These are phyloP conservation scores for Thinopyrum elongatum DNA, from an alignment of 176 grass and related monocot species.

Conservation along the genomic window DNA sequence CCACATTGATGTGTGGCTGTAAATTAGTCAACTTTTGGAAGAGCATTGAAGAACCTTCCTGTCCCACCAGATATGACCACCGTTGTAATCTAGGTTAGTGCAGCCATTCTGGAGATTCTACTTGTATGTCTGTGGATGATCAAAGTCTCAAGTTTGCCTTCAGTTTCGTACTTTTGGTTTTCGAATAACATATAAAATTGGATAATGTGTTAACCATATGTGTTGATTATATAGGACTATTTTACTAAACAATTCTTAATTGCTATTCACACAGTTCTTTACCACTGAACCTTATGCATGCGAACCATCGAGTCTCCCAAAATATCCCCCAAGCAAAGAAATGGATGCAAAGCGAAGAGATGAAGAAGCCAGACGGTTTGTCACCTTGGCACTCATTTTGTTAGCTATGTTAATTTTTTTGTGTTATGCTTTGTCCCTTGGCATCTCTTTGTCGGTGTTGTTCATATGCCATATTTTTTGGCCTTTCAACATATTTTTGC, in stretches of 20 bases:
- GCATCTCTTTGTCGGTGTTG: not conserved
- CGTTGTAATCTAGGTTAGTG: slow-evolving; percentile 11
- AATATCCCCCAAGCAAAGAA: slow-evolving; percentile 81
- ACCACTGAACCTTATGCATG: slow-evolving; percentile 76
- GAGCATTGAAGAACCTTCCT: slow-evolving; percentile 9
- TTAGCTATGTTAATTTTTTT: not conserved
- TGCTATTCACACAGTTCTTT: slow-evolving; percentile 58
- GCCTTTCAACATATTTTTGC: not conserved
- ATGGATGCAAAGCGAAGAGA: slow-evolving; percentile 83
- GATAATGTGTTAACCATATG: not conserved
- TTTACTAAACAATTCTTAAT: slow-evolving; percentile 21
- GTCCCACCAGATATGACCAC: slow-evolving; percentile 8
- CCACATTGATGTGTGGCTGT: not conserved
- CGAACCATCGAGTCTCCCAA: slow-evolving; percentile 56
- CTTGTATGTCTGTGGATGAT: not conserved
- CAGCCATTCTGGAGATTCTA: not conserved
- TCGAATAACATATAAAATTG: not conserved
- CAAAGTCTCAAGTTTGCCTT: not conserved
- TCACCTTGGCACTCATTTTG: slow-evolving; percentile 14
- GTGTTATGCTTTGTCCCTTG: slow-evolving; percentile 3
- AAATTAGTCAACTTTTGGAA: not conserved
- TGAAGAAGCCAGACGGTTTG: slow-evolving; percentile 85
- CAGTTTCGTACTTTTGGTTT: not conserved
- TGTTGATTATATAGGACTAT: slow-evolving; percentile 19
- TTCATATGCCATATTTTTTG: slow-evolving; percentile 2